phyloP scores from a whole-genome alignment of 306 rosid species.

The Hylodesmum podocarpum region DNA sequence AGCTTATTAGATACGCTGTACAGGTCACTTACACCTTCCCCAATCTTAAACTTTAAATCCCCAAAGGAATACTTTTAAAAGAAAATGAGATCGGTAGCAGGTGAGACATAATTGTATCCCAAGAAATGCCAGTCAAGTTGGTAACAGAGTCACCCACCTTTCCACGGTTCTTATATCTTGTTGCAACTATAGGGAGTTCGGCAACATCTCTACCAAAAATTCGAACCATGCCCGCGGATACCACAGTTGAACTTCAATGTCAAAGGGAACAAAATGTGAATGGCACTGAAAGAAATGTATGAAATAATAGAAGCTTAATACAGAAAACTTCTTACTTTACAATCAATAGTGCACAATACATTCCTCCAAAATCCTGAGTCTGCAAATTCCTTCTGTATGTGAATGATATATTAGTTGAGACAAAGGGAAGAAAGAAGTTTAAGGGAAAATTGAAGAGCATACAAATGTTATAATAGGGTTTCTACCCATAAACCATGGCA shows the following conservation, averaged over 20 bases:
- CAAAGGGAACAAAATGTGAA: constrained; percentile 35
- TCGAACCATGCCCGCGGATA: constrained; percentile 86
- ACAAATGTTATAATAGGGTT: constrained; percentile 20
- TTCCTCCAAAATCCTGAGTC: constrained; percentile 89
- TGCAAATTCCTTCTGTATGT: constrained; percentile 71
- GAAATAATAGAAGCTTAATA: background rate
- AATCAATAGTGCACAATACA: constrained; percentile 84
- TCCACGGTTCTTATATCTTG: constrained; percentile 79
- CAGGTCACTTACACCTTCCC: constrained; percentile 1
- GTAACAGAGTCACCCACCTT: constrained; percentile 55
- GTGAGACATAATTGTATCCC: constrained; percentile 1
- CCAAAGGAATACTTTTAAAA: background rate
- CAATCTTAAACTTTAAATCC: background rate
- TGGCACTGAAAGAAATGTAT: background rate
- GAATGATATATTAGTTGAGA: constrained; percentile 28
- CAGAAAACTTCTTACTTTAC: constrained; percentile 71
- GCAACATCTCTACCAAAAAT: constrained; percentile 84
- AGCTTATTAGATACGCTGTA: background rate
- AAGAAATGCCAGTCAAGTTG: constrained; percentile 17
- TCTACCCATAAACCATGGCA: constrained; percentile 96
- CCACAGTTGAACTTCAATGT: constrained; percentile 83
- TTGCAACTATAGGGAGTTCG: constrained; percentile 92
- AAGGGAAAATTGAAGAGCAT: constrained; percentile 12
- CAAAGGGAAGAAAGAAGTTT: background rate
- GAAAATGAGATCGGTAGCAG: background rate